Base-by-base conservation (phyloP, 352 stramenopile species). In the Globisporangium ultimum region DNA sequence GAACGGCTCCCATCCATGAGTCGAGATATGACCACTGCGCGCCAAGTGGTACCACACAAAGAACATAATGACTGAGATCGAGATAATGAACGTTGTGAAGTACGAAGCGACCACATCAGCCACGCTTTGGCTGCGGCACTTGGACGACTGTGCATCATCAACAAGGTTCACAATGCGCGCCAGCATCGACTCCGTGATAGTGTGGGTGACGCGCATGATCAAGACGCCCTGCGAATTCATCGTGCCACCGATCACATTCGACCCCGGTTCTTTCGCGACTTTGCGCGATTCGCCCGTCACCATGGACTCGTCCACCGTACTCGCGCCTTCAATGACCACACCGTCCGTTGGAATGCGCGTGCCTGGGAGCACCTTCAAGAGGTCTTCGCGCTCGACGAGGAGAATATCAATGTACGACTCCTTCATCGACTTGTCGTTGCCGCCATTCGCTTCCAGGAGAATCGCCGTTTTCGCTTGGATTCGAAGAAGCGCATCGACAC, bases 381-480 rank as follows among this genome's bases (percentile, higher is more conserved):
- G 50, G 49, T 93, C 84, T 9, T 77, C 67, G n/a, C 78, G 77
- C 52, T 93, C 71, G 0, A 93, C 74, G n/a, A 93, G 72, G 47
- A 86, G 70, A 18, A 91, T 68, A 40, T 93, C 84, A 60, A 93
- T 88, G 61, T 88, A 87, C 42, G 77, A 63, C 51, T 91, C 84
- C 45, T 84, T 79, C 48, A 73, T 55, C 5, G 46, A 40, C 36
- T 43, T 60, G 41, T 48, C 52, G n/a, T 51, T 55, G 38, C 51
- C 64, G 13, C 68, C 59, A 1, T 66, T 53, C 45, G 24, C 28
- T 24, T 90, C 82, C 18, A 98, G 66, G 55, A 98, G 72, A 41
- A 96, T 95, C 12, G 96, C 96, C 1, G 80, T 95, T 63, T 91
- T 91, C 34, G 81, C 77, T 56, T 93, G 80, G 59, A 90, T 85